phyloP scores from a whole-genome alignment of 345 rosid genomes.

The Euphorbia peplus region DNA sequence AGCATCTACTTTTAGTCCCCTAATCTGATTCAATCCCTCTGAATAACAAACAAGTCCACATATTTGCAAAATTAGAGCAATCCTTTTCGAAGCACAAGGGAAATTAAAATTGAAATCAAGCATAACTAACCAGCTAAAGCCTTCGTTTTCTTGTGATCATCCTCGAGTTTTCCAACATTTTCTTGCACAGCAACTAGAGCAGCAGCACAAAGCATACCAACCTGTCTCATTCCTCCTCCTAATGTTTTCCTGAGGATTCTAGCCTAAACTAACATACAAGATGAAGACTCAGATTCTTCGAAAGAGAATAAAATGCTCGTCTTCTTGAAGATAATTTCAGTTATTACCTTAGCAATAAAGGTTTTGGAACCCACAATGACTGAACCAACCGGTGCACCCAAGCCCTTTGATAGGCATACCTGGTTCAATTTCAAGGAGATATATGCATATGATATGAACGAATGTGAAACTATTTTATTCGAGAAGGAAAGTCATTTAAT shows the following conservation, averaged over 20 bases:
- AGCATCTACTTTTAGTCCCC: constrained; percentile 60
- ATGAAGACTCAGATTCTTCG: not conserved
- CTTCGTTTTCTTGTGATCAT: constrained; percentile 81
- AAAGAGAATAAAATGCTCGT: not conserved
- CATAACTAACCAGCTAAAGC: constrained; percentile 58
- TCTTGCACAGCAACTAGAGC: constrained; percentile 75
- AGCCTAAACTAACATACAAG: constrained; percentile 45
- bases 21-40: constrained; percentile 74
- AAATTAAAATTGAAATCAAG: not conserved
- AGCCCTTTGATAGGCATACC: constrained; percentile 88
- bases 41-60: constrained; percentile 10
- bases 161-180: constrained; percentile 57
- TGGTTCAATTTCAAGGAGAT: constrained; percentile 23
- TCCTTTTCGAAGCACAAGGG: not conserved
- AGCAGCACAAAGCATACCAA: constrained; percentile 79
- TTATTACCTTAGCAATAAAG: constrained; percentile 66
- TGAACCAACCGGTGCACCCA: constrained; percentile 94
- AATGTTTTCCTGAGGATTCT: constrained; percentile 78
- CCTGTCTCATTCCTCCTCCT: constrained; percentile 97
- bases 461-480: not conserved
- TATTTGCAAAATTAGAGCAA: constrained; percentile 1
- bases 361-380: constrained; percentile 79
- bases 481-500: not conserved
- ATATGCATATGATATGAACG: not conserved
- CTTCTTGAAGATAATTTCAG: constrained; percentile 1